Base-by-base conservation (phyloP, 306 rosid species). In the Sophora flavescens region DNA sequence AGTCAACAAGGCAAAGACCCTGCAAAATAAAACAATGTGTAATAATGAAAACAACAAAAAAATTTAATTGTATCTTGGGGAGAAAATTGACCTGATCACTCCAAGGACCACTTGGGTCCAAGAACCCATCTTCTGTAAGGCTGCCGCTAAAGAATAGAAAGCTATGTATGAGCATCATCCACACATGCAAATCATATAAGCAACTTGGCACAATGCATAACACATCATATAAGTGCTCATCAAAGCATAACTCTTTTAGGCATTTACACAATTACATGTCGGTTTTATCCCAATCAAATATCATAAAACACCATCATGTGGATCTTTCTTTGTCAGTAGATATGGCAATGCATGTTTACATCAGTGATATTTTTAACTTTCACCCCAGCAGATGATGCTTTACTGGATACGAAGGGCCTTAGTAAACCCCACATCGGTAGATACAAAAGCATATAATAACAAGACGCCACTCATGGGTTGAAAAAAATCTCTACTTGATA, bases 1-100 rank as follows among this genome's bases (percentile, higher is more conserved):
- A 95, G 87, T 90, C 99, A 69, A 95, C 97, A 76, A 95, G 97
- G 87, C 96, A 92, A 76, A 95, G 91, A 69, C 97, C 99, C 99
- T 92, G 83, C 78, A 73, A 76, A 68, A 78, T 71, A 73, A 18
- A 70, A 50, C 61, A 56, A 81, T 45, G 45, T 48, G 36, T 70
- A 69, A 51, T 67, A 62, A 72, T 61, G 59, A 67, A 72, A 41
- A 52, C 56, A 68, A 60, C 18, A 15, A 63, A 75, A 65, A 38
- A 15, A 36, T 38, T 70, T 60, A 35, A 18, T 59, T 68, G 62
- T 57, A 30, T 70, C 81, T 54, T 42, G 28, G 4, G 28, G 58
- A 61, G 65, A 74, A 81, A 78, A 77, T 62, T 77, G 70, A 90
- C 97, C 96, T 95, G 97, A 77, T 92, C 91, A 75, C 53, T 72